phyloP scores from a whole-genome alignment of 148 eudicot genomes.

The Rhododendron vialii region DNA sequence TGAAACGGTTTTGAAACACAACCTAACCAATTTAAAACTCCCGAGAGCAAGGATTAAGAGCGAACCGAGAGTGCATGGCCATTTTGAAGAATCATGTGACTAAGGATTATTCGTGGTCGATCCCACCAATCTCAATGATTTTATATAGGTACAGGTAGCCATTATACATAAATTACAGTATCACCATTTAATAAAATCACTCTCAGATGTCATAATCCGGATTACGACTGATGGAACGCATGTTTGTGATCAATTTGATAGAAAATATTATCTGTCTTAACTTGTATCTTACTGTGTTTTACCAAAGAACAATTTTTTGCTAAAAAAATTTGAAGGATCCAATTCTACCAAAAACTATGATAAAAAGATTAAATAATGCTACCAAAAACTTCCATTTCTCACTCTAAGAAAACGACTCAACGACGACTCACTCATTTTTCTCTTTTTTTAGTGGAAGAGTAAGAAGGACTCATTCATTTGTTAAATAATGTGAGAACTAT shows the following conservation, averaged over 20 bases:
- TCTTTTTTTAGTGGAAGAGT: neutral
- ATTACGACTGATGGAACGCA: neutral
- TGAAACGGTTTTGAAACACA: too few relatives aligned
- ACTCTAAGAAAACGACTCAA: neutral
- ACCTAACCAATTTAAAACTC: too few relatives aligned
- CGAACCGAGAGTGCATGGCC: too few relatives aligned
- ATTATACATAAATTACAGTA: neutral
- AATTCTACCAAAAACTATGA: neutral
- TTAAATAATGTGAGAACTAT: too few relatives aligned
- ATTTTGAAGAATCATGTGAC: too few relatives aligned
- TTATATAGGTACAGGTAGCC: neutral
- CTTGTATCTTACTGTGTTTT: neutral
- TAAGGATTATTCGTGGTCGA: too few relatives aligned
- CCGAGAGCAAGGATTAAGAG: neutral
- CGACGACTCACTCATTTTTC: neutral
- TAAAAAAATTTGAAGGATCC: neutral
- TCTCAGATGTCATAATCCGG: neutral
- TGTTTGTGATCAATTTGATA: neutral
- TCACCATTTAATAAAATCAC: neutral
- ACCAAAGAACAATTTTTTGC: neutral
- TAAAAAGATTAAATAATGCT: too few relatives aligned
- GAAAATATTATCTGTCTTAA: neutral
- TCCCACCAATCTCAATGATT: neutral
- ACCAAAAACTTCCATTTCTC: neutral
- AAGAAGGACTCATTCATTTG: neutral